phyloP scores from a whole-genome alignment of 371 early-diverging fungal species.

The Choanephora cucurbitarum region DNA sequence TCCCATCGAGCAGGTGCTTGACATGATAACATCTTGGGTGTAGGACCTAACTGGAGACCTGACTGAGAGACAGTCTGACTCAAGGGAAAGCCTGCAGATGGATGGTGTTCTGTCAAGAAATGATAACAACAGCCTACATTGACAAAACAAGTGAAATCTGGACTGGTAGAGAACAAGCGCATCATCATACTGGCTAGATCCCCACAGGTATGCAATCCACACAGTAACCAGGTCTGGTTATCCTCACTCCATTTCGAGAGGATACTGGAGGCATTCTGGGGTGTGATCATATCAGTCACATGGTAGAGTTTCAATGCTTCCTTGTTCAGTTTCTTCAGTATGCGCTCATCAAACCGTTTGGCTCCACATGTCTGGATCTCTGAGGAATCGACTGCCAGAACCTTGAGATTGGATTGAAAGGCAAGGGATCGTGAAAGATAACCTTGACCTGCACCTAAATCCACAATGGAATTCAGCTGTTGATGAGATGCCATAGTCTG shows the following conservation, averaged over 20 bases:
- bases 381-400: constrained; percentile 81
- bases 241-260: constrained; percentile 40
- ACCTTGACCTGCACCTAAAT: constrained; percentile 77
- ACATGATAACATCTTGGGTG: constrained; percentile 81
- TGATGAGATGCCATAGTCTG: constrained; percentile 45
- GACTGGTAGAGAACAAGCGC: constrained; percentile 64
- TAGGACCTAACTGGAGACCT: constrained; percentile 59
- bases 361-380: constrained; percentile 83
- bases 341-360: constrained; percentile 59
- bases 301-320: constrained; percentile 45
- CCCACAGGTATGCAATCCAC: constrained; percentile 88
- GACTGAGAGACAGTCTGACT: constrained; percentile 23
- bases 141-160: constrained; percentile 67
- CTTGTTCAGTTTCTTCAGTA: constrained; percentile 32
- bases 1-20: constrained; percentile 84
- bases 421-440: constrained; percentile 79
- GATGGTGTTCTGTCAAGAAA: constrained; percentile 42
- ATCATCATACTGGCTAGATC: constrained; percentile 74
- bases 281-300: constrained; percentile 59
- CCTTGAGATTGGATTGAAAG: constrained; percentile 65
- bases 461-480: constrained; percentile 54
- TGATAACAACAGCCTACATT: constrained; percentile 91
- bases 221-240: constrained; percentile 68
- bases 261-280: constrained; percentile 50
- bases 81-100: constrained; percentile 51